Evolutionary conservation across 495 filamentous ascomycete species (phyloP).

Genomic region (Hypoxylon crocopeplum): DNA sequence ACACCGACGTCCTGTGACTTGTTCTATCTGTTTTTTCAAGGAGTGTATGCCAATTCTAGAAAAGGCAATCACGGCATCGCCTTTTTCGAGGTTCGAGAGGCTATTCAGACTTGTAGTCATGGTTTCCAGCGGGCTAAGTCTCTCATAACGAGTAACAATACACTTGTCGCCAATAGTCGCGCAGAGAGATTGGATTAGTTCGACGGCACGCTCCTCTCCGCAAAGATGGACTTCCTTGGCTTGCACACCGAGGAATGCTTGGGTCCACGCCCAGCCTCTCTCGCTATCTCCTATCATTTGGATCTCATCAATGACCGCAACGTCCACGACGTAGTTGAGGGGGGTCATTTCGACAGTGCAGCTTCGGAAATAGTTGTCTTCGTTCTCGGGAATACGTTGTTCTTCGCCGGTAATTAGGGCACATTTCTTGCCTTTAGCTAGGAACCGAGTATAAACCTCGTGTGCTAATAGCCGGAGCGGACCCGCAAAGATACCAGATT

Average conservation of each 20-base stretch:
- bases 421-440: constrained; percentile 73
- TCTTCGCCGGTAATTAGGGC: constrained; percentile 94
- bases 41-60: constrained; percentile 81
- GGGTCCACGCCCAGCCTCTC: constrained; percentile 97
- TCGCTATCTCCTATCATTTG: constrained; percentile 88
- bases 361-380: constrained; percentile 65
- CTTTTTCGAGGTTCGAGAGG: constrained; percentile 74
- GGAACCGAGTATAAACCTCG: constrained; percentile 86
- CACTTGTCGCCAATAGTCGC: constrained; percentile 82
- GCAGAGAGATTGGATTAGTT: constrained; percentile 80
- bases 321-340: constrained; percentile 72
- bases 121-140: constrained; percentile 77
- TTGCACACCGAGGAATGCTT: constrained; percentile 84
- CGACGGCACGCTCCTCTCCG: constrained; percentile 83
- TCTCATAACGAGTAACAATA: constrained; percentile 78
- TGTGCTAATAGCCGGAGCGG: constrained; percentile 90
- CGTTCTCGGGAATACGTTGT: constrained; percentile 61
- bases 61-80: constrained; percentile 89
- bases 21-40: constrained; percentile 79
- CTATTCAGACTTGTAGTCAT: constrained; percentile 67
- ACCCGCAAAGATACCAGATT: constrained; percentile 86
- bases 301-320: constrained; percentile 97
- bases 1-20: constrained; percentile 73
- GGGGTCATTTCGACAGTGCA: constrained; percentile 98
- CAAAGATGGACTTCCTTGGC: constrained; percentile 93